Evolutionary conservation across 1,284 basidiomycete genomes (phyloP).

Genomic region (Ustilago tritici): DNA sequence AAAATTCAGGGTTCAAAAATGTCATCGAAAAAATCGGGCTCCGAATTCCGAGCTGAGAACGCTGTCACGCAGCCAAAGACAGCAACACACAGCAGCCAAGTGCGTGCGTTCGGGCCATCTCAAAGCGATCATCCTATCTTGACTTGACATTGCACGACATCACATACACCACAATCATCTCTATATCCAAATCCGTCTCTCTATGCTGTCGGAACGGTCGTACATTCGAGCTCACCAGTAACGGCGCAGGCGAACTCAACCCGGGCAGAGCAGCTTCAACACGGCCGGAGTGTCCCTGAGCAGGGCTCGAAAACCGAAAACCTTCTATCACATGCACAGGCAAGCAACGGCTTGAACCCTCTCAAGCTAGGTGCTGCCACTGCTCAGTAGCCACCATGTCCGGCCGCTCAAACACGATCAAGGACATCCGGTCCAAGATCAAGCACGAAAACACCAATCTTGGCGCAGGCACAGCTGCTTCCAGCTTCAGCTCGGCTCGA

Average conservation of each 20-base stretch:
- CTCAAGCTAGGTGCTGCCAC: background rate
- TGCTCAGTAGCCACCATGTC: constrained; percentile 23
- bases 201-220: too few relatives aligned
- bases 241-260: too few relatives aligned
- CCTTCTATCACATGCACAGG: background rate
- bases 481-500: constrained; percentile 37
- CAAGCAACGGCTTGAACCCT: background rate
- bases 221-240: too few relatives aligned
- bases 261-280: background rate
- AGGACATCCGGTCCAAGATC: constrained; percentile 65
- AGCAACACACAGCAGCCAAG: background rate
- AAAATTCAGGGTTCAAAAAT: constrained; percentile 39
- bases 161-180: background rate
- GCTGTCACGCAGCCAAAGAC: constrained; percentile 5
- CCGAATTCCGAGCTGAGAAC: constrained; percentile 14
- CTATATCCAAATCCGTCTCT: background rate
- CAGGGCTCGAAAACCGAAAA: background rate
- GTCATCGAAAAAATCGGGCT: constrained; percentile 15
- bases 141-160: background rate
- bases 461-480: constrained; percentile 57
- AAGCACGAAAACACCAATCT: constrained; percentile 65
- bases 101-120: constrained; percentile 32
- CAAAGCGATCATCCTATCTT: background rate
- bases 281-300: background rate
- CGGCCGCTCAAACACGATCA: constrained; percentile 42